phyloP scores from a whole-genome alignment of 257 asterid species.

The Mentha longifolia region DNA sequence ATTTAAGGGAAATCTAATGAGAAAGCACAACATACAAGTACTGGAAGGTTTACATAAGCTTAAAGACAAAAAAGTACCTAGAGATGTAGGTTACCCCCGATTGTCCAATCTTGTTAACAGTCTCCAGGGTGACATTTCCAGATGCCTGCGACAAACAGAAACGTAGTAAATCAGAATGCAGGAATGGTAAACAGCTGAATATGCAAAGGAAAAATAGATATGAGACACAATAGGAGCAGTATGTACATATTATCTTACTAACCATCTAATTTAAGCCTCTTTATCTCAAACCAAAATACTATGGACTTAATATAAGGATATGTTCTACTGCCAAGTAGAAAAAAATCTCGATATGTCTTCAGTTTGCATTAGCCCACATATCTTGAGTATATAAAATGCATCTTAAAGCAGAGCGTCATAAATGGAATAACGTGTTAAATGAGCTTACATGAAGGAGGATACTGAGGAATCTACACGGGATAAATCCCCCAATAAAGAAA shows the following conservation, averaged over 20 bases:
- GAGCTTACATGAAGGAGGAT: neutral
- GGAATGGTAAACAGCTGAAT: slow-evolving; percentile 3
- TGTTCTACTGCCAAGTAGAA: neutral
- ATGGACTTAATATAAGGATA: slow-evolving; percentile 18
- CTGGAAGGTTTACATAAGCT: slow-evolving; percentile 67
- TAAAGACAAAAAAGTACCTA: slow-evolving; percentile 49
- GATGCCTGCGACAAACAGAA: slow-evolving; percentile 71
- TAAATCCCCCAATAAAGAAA: slow-evolving; percentile 11
- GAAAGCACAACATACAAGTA: slow-evolving; percentile 24
- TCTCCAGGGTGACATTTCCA: slow-evolving; percentile 94
- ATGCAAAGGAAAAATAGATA: neutral
- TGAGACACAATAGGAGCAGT: neutral
- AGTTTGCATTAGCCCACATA: neutral
- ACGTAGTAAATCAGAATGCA: slow-evolving; percentile 19
- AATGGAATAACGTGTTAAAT: neutral
- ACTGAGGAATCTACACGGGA: neutral
- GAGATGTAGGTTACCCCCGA: slow-evolving; percentile 95
- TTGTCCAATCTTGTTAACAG: slow-evolving; percentile 85
- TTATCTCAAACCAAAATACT: neutral
- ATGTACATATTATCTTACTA: neutral
- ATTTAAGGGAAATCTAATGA: neutral
- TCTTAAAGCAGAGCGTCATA: neutral
- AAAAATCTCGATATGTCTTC: neutral
- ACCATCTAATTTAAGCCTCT: neutral
- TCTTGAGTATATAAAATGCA: neutral